These are phyloP conservation scores for Annulohypoxylon truncatum DNA, from an alignment of 2,329 filamentous ascomycete genomes.

Conservation along the genomic window DNA sequence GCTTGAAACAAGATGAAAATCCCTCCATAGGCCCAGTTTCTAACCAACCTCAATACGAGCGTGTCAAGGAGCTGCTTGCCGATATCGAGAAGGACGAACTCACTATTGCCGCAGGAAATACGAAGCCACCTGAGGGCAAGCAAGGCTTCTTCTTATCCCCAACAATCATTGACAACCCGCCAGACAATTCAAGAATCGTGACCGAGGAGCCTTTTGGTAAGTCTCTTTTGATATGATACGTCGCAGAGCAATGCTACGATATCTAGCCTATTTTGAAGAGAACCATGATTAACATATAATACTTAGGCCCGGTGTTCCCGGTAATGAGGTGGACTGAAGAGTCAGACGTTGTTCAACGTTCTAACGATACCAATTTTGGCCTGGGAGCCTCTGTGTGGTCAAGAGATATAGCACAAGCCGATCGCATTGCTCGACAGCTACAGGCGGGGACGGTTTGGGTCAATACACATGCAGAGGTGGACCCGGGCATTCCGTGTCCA, in stretches of 20 bases:
- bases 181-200: conserved; percentile 42
- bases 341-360: conserved; percentile 57
- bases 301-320: conserved; percentile 40
- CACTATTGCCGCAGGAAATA: conserved; percentile 30
- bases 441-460: conserved; percentile 66
- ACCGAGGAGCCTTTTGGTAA: conserved; percentile 43
- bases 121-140: conserved; percentile 25
- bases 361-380: conserved; percentile 62
- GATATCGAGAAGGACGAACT: conserved; percentile 41
- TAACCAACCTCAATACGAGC: conserved; percentile 45
- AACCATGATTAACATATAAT: too few relatives aligned
- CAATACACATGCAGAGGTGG: conserved; percentile 59
- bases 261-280: conserved; percentile 52
- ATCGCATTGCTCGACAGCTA: conserved; percentile 58
- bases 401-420: conserved; percentile 59
- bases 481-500: conserved; percentile 57
- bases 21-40: conserved; percentile 4
- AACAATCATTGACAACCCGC: conserved; percentile 43
- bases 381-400: conserved; percentile 66
- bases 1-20: conserved; percentile 16
- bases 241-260: not conserved
- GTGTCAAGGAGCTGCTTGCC: conserved; percentile 41
- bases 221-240: not conserved
- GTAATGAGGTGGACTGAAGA: conserved; percentile 57
- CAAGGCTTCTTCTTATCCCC: conserved; percentile 38